A percentile compares a stretch with the other conserved stretches of the same genome.
phyloP scores from a whole-genome alignment of 1,139 yeast species.

The Suzukiozyma palmioleophila region DNA sequence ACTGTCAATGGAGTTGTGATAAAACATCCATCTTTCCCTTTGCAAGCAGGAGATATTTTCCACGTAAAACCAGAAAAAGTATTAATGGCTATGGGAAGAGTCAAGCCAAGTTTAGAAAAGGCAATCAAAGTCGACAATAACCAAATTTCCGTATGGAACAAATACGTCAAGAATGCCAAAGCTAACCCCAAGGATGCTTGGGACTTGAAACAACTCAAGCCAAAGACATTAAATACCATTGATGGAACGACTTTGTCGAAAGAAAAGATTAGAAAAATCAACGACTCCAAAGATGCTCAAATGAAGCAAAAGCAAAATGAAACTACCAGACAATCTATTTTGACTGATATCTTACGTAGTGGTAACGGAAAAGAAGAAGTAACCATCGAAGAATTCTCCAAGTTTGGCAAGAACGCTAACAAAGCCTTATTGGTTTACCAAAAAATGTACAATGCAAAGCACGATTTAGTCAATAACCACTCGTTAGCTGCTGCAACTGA shows the following conservation, averaged over 20 bases:
- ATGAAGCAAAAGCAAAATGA: slow-evolving; percentile 38
- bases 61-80: slow-evolving; percentile 84
- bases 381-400: slow-evolving; percentile 18
- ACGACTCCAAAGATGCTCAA: slow-evolving; percentile 22
- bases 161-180: slow-evolving; percentile 55
- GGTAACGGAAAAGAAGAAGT: slow-evolving; percentile 13
- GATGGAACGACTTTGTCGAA: slow-evolving; percentile 14
- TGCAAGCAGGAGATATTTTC: slow-evolving; percentile 83
- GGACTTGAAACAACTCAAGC: slow-evolving; percentile 48
- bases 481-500: slow-evolving; percentile 15
- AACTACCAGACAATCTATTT: slow-evolving; percentile 43
- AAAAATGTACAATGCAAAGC: slow-evolving; percentile 24
- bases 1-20: slow-evolving; percentile 77
- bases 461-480: slow-evolving; percentile 20
- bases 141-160: slow-evolving; percentile 75
- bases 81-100: slow-evolving; percentile 76
- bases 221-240: slow-evolving; percentile 32
- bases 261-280: slow-evolving; percentile 20
- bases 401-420: slow-evolving; percentile 18
- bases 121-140: slow-evolving; percentile 65
- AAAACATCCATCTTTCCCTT: slow-evolving; percentile 74
- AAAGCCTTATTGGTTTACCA: slow-evolving; percentile 32
- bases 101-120: slow-evolving; percentile 69
- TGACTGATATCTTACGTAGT: slow-evolving; percentile 33
- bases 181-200: slow-evolving; percentile 57